Evolutionary conservation across 305 asterid species (phyloP).

Genomic region (Fraxinus ornus): DNA sequence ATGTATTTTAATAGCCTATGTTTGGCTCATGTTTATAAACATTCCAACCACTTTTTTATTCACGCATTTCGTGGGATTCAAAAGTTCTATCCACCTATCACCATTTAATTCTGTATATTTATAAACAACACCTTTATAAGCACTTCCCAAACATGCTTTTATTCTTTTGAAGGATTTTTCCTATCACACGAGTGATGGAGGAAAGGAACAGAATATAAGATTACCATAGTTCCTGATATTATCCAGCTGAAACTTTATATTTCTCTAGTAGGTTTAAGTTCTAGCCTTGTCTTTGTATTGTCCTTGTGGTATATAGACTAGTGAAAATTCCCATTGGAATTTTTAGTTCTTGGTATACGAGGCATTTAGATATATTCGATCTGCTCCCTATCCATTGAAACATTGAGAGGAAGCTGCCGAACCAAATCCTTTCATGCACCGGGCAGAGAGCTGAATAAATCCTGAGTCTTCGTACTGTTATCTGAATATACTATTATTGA

Average conservation of each 20-base stretch:
- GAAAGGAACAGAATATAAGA: slow-evolving; percentile 8
- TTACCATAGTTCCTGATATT: background rate
- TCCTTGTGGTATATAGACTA: background rate
- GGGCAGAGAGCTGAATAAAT: background rate
- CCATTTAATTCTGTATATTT: background rate
- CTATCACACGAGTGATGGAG: background rate
- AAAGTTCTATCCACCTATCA: background rate
- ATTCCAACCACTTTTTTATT: background rate
- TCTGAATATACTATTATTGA: background rate
- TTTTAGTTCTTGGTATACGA: background rate
- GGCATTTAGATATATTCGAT: background rate
- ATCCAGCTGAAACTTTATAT: background rate
- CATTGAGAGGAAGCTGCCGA: background rate
- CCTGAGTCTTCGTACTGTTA: background rate
- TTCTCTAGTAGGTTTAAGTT: background rate
- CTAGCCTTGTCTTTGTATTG: background rate
- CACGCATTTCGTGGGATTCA: background rate
- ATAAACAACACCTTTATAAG: background rate
- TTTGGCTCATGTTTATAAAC: background rate
- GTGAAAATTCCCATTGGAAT: background rate
- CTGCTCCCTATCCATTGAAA: background rate
- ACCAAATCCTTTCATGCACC: background rate
- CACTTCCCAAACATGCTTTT: background rate
- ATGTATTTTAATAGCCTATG: background rate
- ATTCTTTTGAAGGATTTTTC: background rate